phyloP scores from a whole-genome alignment of 208 protist species.

The Herpetomonas tarakana region DNA sequence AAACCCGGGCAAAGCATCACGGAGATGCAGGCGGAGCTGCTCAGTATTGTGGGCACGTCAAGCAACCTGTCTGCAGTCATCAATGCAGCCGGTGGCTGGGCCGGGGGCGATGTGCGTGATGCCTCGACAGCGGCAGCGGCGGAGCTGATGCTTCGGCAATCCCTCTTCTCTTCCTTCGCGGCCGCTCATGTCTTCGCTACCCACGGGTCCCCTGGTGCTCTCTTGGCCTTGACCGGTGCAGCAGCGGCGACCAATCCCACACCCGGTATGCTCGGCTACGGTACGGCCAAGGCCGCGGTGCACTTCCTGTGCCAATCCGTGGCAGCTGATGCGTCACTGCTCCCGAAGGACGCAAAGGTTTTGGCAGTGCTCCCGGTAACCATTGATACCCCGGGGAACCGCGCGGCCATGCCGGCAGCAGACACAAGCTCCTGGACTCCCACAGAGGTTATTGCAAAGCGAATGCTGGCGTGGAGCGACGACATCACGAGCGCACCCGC shows the following conservation, averaged over 20 bases:
- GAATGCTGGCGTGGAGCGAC: constrained; percentile 43
- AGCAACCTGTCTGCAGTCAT: constrained; percentile 57
- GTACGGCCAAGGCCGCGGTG: constrained; percentile 78
- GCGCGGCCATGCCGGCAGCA: constrained; percentile 54
- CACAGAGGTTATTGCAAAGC: constrained; percentile 18
- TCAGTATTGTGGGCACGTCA: constrained; percentile 11
- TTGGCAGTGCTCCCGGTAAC: constrained; percentile 66
- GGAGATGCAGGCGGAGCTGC: constrained; percentile 24
- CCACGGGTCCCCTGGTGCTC: constrained; percentile 21
- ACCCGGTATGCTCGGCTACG: constrained; percentile 82
- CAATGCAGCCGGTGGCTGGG: constrained; percentile 81
- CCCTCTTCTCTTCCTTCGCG: constrained; percentile 67
- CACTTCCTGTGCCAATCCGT: constrained; percentile 73
- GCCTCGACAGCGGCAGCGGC: constrained; percentile 20
- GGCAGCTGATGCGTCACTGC: constrained; percentile 23
- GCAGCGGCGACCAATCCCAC: constrained; percentile 39
- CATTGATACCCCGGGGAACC: constrained; percentile 71
- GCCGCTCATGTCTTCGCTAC: constrained; percentile 49
- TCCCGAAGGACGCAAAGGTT: constrained; percentile 39
- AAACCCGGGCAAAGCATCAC: constrained; percentile 11
- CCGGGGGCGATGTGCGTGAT: constrained; percentile 40
- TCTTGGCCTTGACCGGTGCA: constrained; percentile 76
- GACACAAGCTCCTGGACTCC: constrained; percentile 61
- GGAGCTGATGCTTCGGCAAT: constrained; percentile 75
- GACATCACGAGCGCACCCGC: constrained; percentile 18